Evolutionary conservation across 257 asterid species (phyloP), one percentile per base, ranked within the genome.

Genomic region (Thymus quinquecostatus): DNA sequence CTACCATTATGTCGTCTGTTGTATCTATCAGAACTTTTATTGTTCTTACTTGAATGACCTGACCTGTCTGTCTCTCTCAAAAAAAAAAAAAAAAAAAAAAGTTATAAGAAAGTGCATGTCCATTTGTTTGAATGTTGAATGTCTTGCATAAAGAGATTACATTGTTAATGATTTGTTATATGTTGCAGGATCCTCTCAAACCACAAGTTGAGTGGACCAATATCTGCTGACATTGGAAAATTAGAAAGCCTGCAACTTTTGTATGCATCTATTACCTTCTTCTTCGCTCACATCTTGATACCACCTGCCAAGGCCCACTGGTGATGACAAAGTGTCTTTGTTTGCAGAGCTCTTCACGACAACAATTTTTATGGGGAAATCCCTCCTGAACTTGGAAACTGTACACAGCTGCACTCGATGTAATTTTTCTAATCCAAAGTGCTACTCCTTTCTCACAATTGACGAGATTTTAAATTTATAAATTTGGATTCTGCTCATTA

Each of bases 361-460:
- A 89, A 92, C 86, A 85, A 87, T 74, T 80, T 92, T 8, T 92
- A 89, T 67, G 98, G 96, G 74, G 64, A 79, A 76, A 87, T 92
- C 72, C 98, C 96, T 74, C 87, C 93, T 68, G 92, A 85, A 70
- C 74, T 92, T 79, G 98, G 96, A 69, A 87, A 89, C 79, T 92
- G 98, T 79, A 82, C 89, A 3, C 82, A 71, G 70, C 81, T 92
- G 93, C 84, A 63, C 70, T 85, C 96, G 36, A 30, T 89, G 96
- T 92, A 73, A 59, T 9, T 34, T 34, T 74, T 67, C 54, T 68
- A 41, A 40, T 60, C 45, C 14, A 33, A 40, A 58, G 40, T 68
- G 64, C 11, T 62, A 44, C 77, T 47, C 68, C 67, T 12, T 64
- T 60, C 60, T 48, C 44, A 55, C 58, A 12, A 44, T 71, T 62